These are phyloP conservation scores for Oxyria digyna DNA, from an alignment of 148 eudicot species.

Conservation along the genomic window DNA sequence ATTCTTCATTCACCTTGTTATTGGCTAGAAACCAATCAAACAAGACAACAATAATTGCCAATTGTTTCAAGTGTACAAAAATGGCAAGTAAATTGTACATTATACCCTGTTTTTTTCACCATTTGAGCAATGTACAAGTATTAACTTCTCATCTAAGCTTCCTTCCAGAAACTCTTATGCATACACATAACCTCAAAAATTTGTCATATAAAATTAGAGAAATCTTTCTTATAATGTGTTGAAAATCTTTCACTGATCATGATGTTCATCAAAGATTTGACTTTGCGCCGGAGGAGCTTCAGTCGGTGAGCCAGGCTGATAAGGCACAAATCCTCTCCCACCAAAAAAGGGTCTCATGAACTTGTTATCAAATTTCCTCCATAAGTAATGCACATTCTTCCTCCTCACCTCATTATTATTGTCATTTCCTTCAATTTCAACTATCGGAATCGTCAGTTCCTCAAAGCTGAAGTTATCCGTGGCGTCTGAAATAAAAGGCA, in stretches of 20 bases:
- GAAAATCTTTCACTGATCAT: not conserved
- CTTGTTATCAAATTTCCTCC: constrained; percentile 86
- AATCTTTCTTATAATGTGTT: not conserved
- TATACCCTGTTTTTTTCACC: not conserved
- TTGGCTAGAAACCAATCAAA: not conserved
- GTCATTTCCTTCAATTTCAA: constrained; percentile 14
- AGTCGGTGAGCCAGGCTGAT: constrained; percentile 64
- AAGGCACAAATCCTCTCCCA: constrained; percentile 81
- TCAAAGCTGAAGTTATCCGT: constrained; percentile 49
- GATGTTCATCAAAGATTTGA: not conserved
- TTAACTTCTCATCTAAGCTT: not conserved
- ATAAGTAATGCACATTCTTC: constrained; percentile 8
- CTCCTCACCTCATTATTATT: not conserved
- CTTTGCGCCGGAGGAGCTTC: constrained; percentile 19
- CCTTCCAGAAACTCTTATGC: not conserved
- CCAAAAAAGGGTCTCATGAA: constrained; percentile 98
- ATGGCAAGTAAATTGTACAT: not conserved
- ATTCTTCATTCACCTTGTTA: too few relatives aligned
- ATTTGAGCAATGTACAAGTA: not conserved
- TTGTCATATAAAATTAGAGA: not conserved
- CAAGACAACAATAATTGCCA: not conserved
- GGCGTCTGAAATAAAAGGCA: constrained; percentile 24
- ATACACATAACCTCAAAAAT: not conserved
- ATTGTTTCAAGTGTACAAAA: not conserved
- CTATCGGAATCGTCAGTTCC: constrained; percentile 28